Evolutionary conservation across 768 basidiomycete species (phyloP).

Genomic region (Obba rivulosa): DNA sequence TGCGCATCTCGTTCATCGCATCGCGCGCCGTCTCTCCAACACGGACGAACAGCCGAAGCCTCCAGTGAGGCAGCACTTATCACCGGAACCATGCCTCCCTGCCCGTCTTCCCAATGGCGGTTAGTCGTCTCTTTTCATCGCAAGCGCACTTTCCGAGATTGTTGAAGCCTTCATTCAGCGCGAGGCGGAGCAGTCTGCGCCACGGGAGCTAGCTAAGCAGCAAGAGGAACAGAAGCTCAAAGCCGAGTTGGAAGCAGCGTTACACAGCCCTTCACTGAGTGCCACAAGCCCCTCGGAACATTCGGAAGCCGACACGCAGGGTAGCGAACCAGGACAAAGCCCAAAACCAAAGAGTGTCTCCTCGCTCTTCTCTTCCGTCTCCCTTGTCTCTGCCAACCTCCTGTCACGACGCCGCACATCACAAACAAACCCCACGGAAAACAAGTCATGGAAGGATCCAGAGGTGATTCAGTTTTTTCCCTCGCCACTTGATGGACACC

Average conservation of each 20-base stretch:
- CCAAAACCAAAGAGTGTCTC: constrained; percentile 18
- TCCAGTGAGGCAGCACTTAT: constrained; percentile 25
- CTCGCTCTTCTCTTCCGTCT: constrained; percentile 27
- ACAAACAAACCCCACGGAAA: neutral
- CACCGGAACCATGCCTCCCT: constrained; percentile 55
- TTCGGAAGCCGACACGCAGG: too few relatives aligned
- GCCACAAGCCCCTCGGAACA: too few relatives aligned
- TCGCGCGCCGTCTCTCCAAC: constrained; percentile 1
- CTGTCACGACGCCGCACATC: neutral
- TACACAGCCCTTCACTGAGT: too few relatives aligned
- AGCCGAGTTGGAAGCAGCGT: too few relatives aligned
- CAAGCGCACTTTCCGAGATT: neutral
- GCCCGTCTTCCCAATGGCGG: constrained; percentile 64
- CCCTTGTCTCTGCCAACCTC: constrained; percentile 24
- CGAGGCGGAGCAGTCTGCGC: constrained; percentile 59
- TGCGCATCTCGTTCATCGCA: neutral
- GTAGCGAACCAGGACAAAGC: neutral
- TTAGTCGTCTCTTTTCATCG: constrained; percentile 26
- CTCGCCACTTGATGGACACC: neutral
- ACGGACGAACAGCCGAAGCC: neutral
- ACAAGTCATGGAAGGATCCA: constrained; percentile 42
- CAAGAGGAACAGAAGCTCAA: neutral
- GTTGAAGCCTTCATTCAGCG: constrained; percentile 62
- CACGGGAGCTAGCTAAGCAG: constrained; percentile 52
- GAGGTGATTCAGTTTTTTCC: constrained; percentile 37